Evolutionary conservation across 331 rosid genomes (phyloP), one percentile per base, ranked within the genome.

Genomic region (Rosa hybrid): DNA sequence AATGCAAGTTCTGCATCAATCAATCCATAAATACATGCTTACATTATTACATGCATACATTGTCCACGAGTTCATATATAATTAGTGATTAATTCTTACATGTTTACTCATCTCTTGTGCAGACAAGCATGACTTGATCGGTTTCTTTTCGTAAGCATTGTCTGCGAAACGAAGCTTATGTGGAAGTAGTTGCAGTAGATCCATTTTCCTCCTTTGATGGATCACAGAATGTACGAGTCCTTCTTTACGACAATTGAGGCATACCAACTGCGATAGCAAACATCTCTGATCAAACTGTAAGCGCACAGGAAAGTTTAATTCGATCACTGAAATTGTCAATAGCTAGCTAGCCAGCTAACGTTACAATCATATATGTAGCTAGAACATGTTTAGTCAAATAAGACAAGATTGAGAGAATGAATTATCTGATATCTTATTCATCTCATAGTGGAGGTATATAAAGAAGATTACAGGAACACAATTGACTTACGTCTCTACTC

Each of bases 111-210:
- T 76, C 74, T 79, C 84, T 34, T 81, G 82, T 4, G 17, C 77
- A 0, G 63, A 63, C 20, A 81, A 18, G 74, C 80, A 53, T 12
- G 84, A 53, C 38, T 71, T 39, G 1, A 34, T 56, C 14, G 75
- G 54, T 86, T 79, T 81, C 39, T 64, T 73, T 20, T 46, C 44
- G 68, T 78, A 68, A 75, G 76, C 48, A 45, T 84, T 79, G 77
- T 80, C 87, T 25, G 78, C 39, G 5, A 85, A 84, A 59, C 63
- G 60, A 72, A 88, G 85, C 76, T 86, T 85, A 65, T 84, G 89
- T 4, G 80, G 64, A 80, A 74, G 62, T 20, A 12, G 59, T 16
- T 81, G 21, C 82, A 84, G 75, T 49, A 71, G 3, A 38, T 59
- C 71, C 20, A 84, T 45, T 51, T 74, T 57, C 75, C 74, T 53